Conservation (phyloP, 345 rosid genomes). For the Acer yangbiense region DNA sequence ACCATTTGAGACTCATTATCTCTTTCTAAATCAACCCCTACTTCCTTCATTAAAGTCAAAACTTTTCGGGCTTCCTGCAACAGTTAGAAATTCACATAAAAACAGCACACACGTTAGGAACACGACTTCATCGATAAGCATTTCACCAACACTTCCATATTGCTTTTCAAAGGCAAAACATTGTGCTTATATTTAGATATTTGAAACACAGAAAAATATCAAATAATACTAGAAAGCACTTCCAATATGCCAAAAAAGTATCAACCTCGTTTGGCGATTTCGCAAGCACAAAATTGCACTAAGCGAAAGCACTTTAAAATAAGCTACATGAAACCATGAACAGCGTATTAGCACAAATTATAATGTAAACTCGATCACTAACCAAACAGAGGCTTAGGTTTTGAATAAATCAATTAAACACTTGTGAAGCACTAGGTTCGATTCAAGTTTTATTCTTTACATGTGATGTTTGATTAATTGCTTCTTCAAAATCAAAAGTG, state of each 20-base stretch:
- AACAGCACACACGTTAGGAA: neutral
- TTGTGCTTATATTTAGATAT: too few relatives aligned
- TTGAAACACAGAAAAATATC: neutral
- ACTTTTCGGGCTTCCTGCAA: conserved; percentile 75
- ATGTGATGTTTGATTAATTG: neutral
- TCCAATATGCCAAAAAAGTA: neutral
- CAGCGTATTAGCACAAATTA: neutral
- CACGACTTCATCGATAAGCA: neutral
- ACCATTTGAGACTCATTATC: conserved; percentile 70
- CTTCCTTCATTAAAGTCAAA: conserved; percentile 58
- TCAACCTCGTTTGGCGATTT: neutral
- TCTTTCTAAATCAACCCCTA: conserved; percentile 77
- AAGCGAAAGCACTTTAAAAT: neutral
- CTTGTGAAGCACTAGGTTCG: neutral
- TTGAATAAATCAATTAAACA: neutral
- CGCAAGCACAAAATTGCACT: neutral
- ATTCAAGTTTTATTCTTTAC: too few relatives aligned
- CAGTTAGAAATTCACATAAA: neutral
- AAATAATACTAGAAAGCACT: neutral
- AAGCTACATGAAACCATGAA: neutral
- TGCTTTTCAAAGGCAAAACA: neutral
- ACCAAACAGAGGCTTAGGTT: neutral
- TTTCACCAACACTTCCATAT: neutral
- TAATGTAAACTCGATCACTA: neutral
- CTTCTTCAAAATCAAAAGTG: conserved; percentile 9